These are phyloP conservation scores for Candida morakotiae DNA, from an alignment of 805 yeast genomes.

Conservation along the genomic window DNA sequence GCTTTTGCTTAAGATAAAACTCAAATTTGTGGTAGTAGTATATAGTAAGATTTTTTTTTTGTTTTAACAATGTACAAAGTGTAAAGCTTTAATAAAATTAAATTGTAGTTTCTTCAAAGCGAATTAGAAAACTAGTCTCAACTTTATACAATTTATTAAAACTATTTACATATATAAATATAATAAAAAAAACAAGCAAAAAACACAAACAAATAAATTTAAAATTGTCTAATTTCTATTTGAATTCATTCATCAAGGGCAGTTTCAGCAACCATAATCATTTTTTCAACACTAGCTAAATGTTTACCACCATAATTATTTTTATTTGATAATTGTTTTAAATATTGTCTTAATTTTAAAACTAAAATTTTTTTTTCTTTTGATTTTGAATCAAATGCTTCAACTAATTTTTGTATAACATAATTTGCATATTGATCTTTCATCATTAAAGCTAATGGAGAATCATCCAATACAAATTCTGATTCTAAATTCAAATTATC, in stretches of 20 bases:
- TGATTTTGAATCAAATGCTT: constrained; percentile 59
- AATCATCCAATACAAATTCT: constrained; percentile 52
- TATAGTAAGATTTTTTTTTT: not conserved
- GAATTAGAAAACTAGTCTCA: no score
- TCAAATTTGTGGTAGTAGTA: no score
- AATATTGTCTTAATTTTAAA: constrained; percentile 70
- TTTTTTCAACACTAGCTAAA: constrained; percentile 75
- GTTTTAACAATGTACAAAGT: no score
- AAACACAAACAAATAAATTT: no score
- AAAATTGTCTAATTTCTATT: no score
- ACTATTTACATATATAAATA: not conserved
- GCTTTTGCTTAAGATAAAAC: constrained; percentile 4
- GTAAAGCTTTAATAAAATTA: no score
- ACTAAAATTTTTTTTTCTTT: constrained; percentile 68
- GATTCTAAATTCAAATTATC: constrained; percentile 44
- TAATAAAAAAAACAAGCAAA: no score
- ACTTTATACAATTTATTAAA: no score
- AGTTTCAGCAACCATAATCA: constrained; percentile 16
- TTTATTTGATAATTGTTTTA: constrained; percentile 63
- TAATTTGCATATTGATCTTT: constrained; percentile 97
- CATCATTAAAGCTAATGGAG: constrained; percentile 87
- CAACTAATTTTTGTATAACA: constrained; percentile 92
- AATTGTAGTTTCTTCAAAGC: no score
- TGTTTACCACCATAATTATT: constrained; percentile 80
- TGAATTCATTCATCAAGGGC: constrained; percentile 4